Evolutionary conservation across 768 basidiomycete genomes (phyloP).

Genomic region (Phylloporus rhodoxanthus): DNA sequence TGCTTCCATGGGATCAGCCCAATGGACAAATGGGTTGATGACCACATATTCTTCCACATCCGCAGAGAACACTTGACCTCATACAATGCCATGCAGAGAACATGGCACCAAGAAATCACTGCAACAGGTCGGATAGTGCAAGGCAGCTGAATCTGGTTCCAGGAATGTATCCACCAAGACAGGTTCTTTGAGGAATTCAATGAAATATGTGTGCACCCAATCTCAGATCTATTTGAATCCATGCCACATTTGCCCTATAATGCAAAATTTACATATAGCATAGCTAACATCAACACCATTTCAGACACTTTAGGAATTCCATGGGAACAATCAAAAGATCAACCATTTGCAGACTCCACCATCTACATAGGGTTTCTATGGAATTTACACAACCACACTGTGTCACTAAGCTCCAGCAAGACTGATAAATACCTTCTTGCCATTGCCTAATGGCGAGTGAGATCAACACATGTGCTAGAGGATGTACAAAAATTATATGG

Average conservation of each 20-base stretch:
- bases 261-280: not conserved
- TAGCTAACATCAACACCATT: not conserved
- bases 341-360: not conserved
- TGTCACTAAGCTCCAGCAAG: not conserved
- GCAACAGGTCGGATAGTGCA: not conserved
- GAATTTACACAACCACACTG: not conserved
- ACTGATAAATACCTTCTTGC: not conserved
- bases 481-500: conserved; percentile 4
- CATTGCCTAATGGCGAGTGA: not conserved
- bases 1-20: not conserved
- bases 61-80: no score
- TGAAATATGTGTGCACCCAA: not conserved
- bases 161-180: not conserved
- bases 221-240: not conserved
- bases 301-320: not conserved
- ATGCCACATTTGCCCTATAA: no score
- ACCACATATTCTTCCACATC: not conserved
- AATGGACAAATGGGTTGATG: not conserved
- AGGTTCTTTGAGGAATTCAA: not conserved
- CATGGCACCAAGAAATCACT: no score
- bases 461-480: not conserved
- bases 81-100: not conserved
- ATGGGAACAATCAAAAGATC: not conserved
- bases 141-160: not conserved
- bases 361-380: not conserved